Evolutionary conservation across 495 filamentous ascomycete genomes (phyloP), one percentile per base, ranked within the genome.

Genomic region (Aspergillus coremiiformis): DNA sequence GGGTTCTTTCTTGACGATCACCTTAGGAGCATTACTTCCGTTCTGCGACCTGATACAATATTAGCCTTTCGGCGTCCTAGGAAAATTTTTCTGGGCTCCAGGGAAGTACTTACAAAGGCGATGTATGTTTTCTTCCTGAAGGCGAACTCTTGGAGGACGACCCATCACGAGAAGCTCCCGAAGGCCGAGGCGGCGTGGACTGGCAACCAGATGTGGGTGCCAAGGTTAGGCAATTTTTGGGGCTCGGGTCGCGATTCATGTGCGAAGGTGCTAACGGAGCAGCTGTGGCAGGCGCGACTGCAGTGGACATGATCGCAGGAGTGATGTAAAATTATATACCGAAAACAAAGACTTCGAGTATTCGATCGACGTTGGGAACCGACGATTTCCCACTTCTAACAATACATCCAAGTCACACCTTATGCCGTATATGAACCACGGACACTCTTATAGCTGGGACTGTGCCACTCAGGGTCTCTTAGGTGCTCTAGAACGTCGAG

Each of bases 1-100:
- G 24, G 87, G 87, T 66, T 98, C 93, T 72, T 96, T 96, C 77
- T 97, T 97, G 35, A 98, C 90, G 54, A 95, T 81, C 54, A 96
- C 92, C 67, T 86, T 89, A 11, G 88, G 84, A 48, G 79, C 70
- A 47, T 70, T 66, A 55, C 49, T 71, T 47, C 74, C 75, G 55
- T 70, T 73, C 39, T 66, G 70, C 8, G 65, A 65, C 20, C 69
- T 70, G 46, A 35, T 20, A 49, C 43, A 21, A 29, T 19, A 14
- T 50, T 7, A 46, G 47, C 21, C 26, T 50, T 19, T 24, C 17
- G 11, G 37, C 15, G 20, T n/a, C 20, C 1, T 4, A 24, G 10
- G n/a, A 15, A 0, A 27, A 50, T 41, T 0, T 30, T 15, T 19
- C 22, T 5, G 30, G 17, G 1, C 19, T 14, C 17, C n/a, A 21